Evolutionary conservation across 139 green algal species (phyloP).

Genomic region (Yamagishiella unicocca): DNA sequence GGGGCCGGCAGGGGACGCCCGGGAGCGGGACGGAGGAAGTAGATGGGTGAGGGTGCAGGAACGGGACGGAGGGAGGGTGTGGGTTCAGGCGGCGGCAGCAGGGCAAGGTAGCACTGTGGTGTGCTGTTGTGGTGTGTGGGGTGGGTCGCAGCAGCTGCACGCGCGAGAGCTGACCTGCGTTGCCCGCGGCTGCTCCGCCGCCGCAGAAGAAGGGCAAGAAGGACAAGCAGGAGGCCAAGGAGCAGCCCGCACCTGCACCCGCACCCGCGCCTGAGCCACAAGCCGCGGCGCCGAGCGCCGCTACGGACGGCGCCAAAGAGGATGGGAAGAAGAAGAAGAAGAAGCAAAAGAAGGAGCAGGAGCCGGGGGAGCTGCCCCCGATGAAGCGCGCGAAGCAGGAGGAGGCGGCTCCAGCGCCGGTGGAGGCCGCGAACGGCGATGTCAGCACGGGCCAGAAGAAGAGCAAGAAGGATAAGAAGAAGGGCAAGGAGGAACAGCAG

Average conservation of each 20-base stretch:
- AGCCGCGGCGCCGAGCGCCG: background rate
- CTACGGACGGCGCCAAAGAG: background rate
- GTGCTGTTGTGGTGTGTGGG: no score
- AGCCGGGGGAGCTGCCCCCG: slow-evolving; percentile 14
- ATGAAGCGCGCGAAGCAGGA: background rate
- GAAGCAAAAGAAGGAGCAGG: slow-evolving; percentile 28
- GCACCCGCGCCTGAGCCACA: background rate
- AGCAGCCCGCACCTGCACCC: background rate
- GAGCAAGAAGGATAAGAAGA: slow-evolving; percentile 31
- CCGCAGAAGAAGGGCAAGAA: slow-evolving; percentile 34
- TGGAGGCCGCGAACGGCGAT: background rate
- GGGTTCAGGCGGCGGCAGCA: no score
- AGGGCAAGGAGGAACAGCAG: background rate
- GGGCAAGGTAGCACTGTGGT: no score
- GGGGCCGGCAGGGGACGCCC: no score
- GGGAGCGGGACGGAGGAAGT: no score
- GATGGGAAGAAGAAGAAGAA: slow-evolving; percentile 17
- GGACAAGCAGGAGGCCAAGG: slow-evolving; percentile 1
- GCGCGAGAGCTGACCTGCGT: no score
- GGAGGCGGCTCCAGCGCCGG: background rate
- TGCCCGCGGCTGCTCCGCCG: no score
- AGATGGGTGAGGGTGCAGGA: no score
- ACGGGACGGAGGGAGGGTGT: no score
- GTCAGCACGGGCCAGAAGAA: slow-evolving; percentile 17
- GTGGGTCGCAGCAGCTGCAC: no score